These are phyloP conservation scores for Blastomyces parvus DNA, from an alignment of 2,329 filamentous ascomycete genomes.

Conservation along the genomic window DNA sequence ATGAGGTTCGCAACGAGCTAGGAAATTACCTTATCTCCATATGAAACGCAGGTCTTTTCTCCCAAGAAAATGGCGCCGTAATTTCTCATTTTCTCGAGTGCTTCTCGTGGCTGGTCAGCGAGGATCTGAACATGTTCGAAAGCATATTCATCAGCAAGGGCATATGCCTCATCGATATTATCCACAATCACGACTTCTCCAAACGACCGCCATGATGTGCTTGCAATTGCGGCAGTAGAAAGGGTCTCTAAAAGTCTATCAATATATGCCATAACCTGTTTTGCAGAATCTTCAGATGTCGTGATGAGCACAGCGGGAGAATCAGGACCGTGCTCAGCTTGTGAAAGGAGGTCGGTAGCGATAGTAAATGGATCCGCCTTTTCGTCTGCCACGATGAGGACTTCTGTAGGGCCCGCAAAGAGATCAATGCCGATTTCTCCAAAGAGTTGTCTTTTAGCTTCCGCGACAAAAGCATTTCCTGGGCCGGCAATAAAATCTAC, in stretches of 20 bases:
- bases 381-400: slow-evolving; percentile 43
- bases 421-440: slow-evolving; percentile 48
- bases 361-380: slow-evolving; percentile 38
- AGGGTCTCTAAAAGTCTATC: slow-evolving; percentile 35
- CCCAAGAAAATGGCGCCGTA: slow-evolving; percentile 46
- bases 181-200: slow-evolving; percentile 41
- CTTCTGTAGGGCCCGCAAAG: slow-evolving; percentile 46
- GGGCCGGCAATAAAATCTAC: slow-evolving; percentile 47
- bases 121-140: slow-evolving; percentile 46
- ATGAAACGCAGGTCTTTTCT: slow-evolving; percentile 45
- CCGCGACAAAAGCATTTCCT: slow-evolving; percentile 47
- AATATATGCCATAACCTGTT: slow-evolving; percentile 31
- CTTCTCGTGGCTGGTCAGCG: slow-evolving; percentile 39
- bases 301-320: slow-evolving; percentile 45
- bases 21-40: slow-evolving; percentile 43
- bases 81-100: slow-evolving; percentile 43
- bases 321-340: slow-evolving; percentile 46
- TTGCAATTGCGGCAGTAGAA: slow-evolving; percentile 37
- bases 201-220: slow-evolving; percentile 37
- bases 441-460: slow-evolving; percentile 46
- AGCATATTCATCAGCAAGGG: slow-evolving; percentile 41
- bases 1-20: not conserved
- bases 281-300: slow-evolving; percentile 34
- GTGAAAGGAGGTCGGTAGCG: slow-evolving; percentile 41
- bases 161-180: slow-evolving; percentile 35